Conservation (phyloP, 2,329 filamentous ascomycete species). For the Chrysoporthe cubensis region DNA sequence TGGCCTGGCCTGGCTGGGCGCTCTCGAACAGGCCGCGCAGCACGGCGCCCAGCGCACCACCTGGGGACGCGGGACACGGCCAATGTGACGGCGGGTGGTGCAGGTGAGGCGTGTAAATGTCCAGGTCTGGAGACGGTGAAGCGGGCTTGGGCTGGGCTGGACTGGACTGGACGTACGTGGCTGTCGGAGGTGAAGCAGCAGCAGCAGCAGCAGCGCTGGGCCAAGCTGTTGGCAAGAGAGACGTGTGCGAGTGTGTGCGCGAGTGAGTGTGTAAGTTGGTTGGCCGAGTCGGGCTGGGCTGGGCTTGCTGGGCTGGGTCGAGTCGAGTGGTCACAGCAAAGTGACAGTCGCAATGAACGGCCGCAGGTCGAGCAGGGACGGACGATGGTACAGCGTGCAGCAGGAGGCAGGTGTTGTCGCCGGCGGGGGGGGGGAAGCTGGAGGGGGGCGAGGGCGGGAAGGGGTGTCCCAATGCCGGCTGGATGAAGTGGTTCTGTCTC, state of each 20-base stretch:
- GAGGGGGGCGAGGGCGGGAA: neutral
- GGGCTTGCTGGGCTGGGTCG: too few relatives aligned
- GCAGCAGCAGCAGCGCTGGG: neutral
- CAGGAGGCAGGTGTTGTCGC: too few relatives aligned
- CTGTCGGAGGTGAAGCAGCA: neutral
- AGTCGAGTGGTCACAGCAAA: neutral
- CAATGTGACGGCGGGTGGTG: neutral
- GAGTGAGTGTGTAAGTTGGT: neutral
- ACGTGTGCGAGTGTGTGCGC: neutral
- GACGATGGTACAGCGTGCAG: too few relatives aligned
- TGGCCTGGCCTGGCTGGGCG: too few relatives aligned
- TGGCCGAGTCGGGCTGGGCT: too few relatives aligned
- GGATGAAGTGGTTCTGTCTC: too few relatives aligned
- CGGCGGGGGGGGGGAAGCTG: neutral
- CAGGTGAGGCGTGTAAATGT: neutral
- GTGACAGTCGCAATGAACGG: neutral
- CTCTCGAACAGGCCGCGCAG: neutral
- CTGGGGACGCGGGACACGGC: neutral
- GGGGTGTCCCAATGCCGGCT: neutral
- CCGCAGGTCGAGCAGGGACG: neutral
- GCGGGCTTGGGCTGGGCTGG: too few relatives aligned
- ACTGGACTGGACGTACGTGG: neutral
- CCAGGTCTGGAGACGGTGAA: neutral
- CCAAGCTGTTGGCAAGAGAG: neutral
- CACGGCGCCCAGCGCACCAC: neutral